Conservation (phyloP, 495 filamentous ascomycete genomes). For the Neohortaea acidophila region DNA sequence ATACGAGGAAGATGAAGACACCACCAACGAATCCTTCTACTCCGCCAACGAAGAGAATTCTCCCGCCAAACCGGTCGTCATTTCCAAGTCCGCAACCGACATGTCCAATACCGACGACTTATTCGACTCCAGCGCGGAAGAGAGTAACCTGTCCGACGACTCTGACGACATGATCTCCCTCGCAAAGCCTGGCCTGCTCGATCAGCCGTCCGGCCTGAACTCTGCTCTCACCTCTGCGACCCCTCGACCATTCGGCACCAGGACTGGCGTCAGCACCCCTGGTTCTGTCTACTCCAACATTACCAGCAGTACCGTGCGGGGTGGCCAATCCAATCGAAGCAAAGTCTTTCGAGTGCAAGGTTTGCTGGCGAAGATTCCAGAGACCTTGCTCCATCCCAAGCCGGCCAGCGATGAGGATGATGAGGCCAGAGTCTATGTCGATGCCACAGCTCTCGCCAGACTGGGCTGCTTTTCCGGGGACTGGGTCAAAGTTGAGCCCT, state of each 20-base stretch:
- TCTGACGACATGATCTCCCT: conserved; percentile 50
- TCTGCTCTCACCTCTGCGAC: conserved; percentile 59
- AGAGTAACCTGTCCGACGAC: conserved; percentile 28
- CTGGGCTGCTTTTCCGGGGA: conserved; percentile 94
- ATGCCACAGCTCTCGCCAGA: conserved; percentile 66
- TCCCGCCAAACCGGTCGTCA: conserved; percentile 20
- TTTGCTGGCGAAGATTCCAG: conserved; percentile 52
- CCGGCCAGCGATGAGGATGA: conserved; percentile 72
- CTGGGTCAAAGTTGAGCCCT: conserved; percentile 76
- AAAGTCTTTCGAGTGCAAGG: conserved; percentile 67
- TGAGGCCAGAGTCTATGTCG: conserved; percentile 78
- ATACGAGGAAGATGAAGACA: conserved; percentile 58
- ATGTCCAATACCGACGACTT: conserved; percentile 31
- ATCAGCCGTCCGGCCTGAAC: conserved; percentile 49
- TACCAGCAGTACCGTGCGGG: conserved; percentile 61
- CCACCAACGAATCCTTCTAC: conserved; percentile 74
- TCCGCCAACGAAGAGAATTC: conserved; percentile 64
- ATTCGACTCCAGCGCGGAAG: conserved; percentile 27
- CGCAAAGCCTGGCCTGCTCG: conserved; percentile 57
- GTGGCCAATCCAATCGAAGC: conserved; percentile 37
- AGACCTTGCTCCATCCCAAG: conserved; percentile 69
- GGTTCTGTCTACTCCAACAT: conserved; percentile 75
- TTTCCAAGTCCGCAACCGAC: conserved; percentile 38
- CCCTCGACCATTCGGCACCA: conserved; percentile 47
- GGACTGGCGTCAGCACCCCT: conserved; percentile 57